A percentile compares a stretch with the other conserved stretches of the same genome.
Conservation (phyloP, 129 eudicot genomes). For the Pseudognaphalium luteoalbum region DNA sequence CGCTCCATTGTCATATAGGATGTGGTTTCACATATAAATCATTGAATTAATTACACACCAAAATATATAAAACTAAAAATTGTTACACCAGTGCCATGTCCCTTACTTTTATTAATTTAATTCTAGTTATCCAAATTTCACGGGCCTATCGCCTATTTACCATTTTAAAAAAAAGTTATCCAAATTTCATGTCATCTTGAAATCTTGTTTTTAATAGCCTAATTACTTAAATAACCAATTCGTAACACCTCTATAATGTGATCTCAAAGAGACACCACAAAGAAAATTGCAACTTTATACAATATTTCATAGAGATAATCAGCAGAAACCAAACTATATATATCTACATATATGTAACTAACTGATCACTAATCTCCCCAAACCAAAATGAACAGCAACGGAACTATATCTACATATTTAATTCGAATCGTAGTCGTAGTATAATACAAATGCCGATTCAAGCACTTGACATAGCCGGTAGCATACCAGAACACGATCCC, state of each 20-base stretch:
- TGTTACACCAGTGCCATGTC: too few relatives aligned
- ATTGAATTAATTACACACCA: neutral
- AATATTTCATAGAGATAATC: neutral
- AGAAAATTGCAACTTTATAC: neutral
- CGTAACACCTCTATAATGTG: neutral
- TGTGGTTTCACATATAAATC: neutral
- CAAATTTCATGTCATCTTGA: too few relatives aligned
- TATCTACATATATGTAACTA: constrained; percentile 14
- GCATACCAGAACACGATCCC: constrained; percentile 9
- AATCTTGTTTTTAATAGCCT: neutral
- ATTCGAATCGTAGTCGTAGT: neutral
- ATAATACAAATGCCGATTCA: neutral
- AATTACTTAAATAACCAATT: neutral
- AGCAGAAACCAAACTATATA: neutral
- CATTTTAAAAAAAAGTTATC: too few relatives aligned
- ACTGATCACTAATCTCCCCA: neutral
- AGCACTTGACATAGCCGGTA: constrained; percentile 18
- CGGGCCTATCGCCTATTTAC: too few relatives aligned
- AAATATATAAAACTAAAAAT: too few relatives aligned
- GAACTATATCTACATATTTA: constrained; percentile 14
- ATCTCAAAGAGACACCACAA: neutral
- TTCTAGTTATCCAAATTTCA: too few relatives aligned
- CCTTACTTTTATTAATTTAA: too few relatives aligned
- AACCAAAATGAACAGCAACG: neutral
- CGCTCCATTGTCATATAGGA: neutral